Base-by-base conservation (phyloP, 805 yeast species). In the Groenewaldozyma salmanticensis region DNA sequence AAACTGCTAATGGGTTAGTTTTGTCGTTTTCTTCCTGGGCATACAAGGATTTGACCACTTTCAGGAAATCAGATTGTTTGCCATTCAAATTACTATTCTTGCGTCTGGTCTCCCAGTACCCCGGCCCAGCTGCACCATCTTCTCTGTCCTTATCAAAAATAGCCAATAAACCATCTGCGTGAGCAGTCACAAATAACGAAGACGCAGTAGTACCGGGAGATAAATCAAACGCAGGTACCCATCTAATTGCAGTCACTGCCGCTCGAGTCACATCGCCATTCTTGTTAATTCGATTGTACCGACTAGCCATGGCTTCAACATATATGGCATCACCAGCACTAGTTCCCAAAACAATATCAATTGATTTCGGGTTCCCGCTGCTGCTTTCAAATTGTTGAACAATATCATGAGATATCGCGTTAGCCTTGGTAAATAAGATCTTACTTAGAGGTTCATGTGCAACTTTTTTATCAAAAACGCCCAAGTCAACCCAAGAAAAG, bases 281-380 rank as follows among this genome's bases (percentile, higher is more conserved):
- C 48, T 74, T 75, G 55, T 75, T 75, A 58, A 74, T 59, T 33
- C 79, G 65, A 20, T 71, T 55, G 55, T 72, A 75, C 42, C 66
- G 66, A 56, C 64, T 62, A 31, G 66, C 60, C 21, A 64, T 58
- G 6, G 79, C 71, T 47, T 79, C 81, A 27, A 78, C 46, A 70
- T 85, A 68, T 4, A 81, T 47, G 2, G 81, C 57, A 49, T 78
- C 85, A n/a, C 90, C 86, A 1, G 77, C 61, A 16, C 79, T 72
- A 46, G 77, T 71, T 1, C 90, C 92, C 16, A 79, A 47, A 2
- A 76, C 59, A 4, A 78, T 63, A 39, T 77, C 77, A 5, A 81
- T 42, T 34, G 59, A 59, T 13, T 24, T 24, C 11, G 29, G 29
- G 24, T 49, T 50, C 19, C 52, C 38, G 20, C 59, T 44, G 31